phyloP scores from a whole-genome alignment of 2,329 filamentous ascomycete species.

The Massarina eburnea region DNA sequence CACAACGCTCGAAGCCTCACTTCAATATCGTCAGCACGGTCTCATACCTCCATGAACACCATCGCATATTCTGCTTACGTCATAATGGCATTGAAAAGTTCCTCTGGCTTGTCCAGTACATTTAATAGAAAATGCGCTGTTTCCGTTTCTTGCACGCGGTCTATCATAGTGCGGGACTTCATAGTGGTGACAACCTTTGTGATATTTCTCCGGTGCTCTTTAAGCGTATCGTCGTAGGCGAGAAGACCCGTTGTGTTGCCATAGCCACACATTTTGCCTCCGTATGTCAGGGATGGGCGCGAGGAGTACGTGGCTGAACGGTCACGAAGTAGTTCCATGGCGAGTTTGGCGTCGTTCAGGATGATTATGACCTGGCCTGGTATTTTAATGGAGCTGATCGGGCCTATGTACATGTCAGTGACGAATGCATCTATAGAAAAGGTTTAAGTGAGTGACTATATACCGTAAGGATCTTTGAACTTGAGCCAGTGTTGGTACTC shows the following conservation, averaged over 20 bases:
- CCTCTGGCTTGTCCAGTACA: conserved; percentile 16
- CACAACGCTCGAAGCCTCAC: conserved; percentile 28
- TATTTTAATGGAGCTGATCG: conserved; percentile 32
- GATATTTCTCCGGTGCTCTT: conserved; percentile 24
- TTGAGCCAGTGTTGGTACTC: conserved; percentile 50
- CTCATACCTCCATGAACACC: background rate
- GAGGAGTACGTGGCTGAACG: conserved; percentile 24
- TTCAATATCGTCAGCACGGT: background rate
- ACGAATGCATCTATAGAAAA: background rate
- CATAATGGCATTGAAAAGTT: conserved; percentile 23
- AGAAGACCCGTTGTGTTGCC: conserved; percentile 16
- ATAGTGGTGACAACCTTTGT: conserved; percentile 21
- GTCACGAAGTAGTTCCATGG: conserved; percentile 26
- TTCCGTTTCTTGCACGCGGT: conserved; percentile 23
- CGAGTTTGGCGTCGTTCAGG: conserved; percentile 28
- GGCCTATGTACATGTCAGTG: conserved; percentile 11
- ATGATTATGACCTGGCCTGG: conserved; percentile 32
- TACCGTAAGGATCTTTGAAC: conserved; percentile 40
- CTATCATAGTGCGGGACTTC: conserved; percentile 16
- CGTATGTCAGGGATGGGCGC: conserved; percentile 18
- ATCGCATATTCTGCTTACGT: conserved; percentile 3
- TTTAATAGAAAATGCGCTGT: conserved; percentile 26
- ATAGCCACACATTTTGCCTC: conserved; percentile 24
- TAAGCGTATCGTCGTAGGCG: conserved; percentile 16
- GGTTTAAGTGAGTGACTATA: background rate